A percentile compares a stretch with the other conserved stretches of the same genome.
Conservation (phyloP, 2,329 filamentous ascomycete species). For the Colletotrichum lindemuthianum region DNA sequence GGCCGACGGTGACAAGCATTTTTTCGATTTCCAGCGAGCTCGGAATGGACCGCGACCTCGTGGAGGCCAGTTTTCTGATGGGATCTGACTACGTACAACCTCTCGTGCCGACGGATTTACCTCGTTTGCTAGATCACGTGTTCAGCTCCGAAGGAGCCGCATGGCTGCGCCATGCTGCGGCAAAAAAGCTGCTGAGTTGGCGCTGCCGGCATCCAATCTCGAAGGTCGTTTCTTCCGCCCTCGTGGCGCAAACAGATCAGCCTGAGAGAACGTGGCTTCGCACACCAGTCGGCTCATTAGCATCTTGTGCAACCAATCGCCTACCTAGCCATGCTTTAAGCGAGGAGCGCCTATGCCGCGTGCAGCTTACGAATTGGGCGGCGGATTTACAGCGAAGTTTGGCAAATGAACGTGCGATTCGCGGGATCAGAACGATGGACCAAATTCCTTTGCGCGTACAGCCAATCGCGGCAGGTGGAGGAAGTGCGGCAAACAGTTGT, state of each 20-base stretch:
- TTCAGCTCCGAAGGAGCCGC: slow-evolving; percentile 82
- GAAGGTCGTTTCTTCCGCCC: slow-evolving; percentile 41
- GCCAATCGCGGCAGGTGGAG: slow-evolving; percentile 62
- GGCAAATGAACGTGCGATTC: slow-evolving; percentile 76
- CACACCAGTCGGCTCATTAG: slow-evolving; percentile 40
- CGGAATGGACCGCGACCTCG: slow-evolving; percentile 78
- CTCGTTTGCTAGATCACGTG: slow-evolving; percentile 73
- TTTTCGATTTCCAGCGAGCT: slow-evolving; percentile 83
- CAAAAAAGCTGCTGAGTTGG: slow-evolving; percentile 84
- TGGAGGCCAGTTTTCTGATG: slow-evolving; percentile 96
- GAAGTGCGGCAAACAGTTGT: not conserved
- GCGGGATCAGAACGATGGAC: slow-evolving; percentile 68
- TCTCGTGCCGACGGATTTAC: slow-evolving; percentile 79
- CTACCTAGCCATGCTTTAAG: slow-evolving; percentile 40
- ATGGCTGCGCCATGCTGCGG: slow-evolving; percentile 84
- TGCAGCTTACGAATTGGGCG: slow-evolving; percentile 85
- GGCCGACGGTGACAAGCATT: slow-evolving; percentile 52
- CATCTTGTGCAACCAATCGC: not conserved
- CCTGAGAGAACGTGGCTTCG: slow-evolving; percentile 53
- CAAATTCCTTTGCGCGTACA: slow-evolving; percentile 77
- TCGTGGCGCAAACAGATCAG: not conserved
- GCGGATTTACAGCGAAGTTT: slow-evolving; percentile 81
- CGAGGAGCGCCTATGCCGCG: slow-evolving; percentile 49
- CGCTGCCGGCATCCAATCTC: slow-evolving; percentile 47
- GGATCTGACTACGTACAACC: slow-evolving; percentile 89